phyloP scores from a whole-genome alignment of 192 early-diverging fungal species.

The Podochytrium sp. region DNA sequence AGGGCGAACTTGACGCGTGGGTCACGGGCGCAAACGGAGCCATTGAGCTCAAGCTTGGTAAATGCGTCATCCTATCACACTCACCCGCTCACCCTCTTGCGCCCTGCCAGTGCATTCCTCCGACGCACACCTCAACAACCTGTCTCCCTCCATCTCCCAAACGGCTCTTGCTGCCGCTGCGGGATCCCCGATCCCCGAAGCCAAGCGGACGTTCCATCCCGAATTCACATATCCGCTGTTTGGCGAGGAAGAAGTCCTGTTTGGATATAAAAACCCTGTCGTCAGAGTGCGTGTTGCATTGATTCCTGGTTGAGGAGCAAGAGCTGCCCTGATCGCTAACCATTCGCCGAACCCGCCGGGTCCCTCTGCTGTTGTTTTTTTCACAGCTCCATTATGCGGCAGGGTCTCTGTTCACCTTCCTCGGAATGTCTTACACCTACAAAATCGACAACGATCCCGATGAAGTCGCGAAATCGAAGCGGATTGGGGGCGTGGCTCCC shows the following conservation, averaged over 20 bases:
- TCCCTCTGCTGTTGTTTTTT: background rate
- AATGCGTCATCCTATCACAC: background rate
- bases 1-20: constrained; percentile 7
- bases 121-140: background rate
- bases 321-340: no score
- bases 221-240: constrained; percentile 88
- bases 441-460: constrained; percentile 59
- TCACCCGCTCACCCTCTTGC: background rate
- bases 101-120: background rate
- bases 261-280: constrained; percentile 80
- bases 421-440: constrained; percentile 68
- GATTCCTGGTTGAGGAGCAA: no score
- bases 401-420: constrained; percentile 75
- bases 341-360: no score
- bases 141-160: background rate
- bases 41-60: constrained; percentile 31
- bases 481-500: constrained; percentile 22
- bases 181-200: background rate
- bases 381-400: constrained; percentile 75
- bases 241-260: constrained; percentile 84
- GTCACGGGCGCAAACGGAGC: constrained; percentile 7
- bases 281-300: constrained; percentile 17
- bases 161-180: background rate
- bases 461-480: constrained; percentile 25
- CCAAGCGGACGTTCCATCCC: constrained; percentile 65